These are phyloP conservation scores for Pelargonium myrrhifolium DNA, from an alignment of 441 rosid species.

Conservation along the genomic window DNA sequence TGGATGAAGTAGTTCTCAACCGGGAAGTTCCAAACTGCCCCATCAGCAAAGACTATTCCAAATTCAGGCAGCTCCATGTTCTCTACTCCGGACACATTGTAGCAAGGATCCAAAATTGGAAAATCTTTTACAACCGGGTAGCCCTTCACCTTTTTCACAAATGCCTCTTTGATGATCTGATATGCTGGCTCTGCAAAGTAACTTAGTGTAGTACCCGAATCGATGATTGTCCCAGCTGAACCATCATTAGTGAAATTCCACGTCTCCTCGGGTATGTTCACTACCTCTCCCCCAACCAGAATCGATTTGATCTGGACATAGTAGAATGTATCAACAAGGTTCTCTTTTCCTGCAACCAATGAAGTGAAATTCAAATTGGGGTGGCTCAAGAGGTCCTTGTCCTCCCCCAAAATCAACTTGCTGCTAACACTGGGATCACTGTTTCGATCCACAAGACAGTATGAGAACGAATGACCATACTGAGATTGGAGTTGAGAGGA, in stretches of 20 bases:
- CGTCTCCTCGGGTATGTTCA: conserved; percentile 59
- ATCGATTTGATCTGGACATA: conserved; percentile 67
- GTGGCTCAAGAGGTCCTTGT: conserved; percentile 50
- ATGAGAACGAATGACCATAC: conserved; percentile 77
- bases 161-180: conserved; percentile 53
- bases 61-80: conserved; percentile 62
- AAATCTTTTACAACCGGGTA: conserved; percentile 50
- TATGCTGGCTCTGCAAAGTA: conserved; percentile 81
- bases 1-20: conserved; percentile 63
- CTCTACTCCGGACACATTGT: conserved; percentile 64
- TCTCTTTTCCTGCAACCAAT: conserved; percentile 50
- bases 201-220: conserved; percentile 83
- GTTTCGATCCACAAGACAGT: conserved; percentile 76
- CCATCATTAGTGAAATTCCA: conserved; percentile 59
- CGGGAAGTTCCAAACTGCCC: conserved; percentile 87
- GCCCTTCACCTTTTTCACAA: conserved; percentile 46
- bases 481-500: conserved; percentile 75
- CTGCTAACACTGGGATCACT: conserved; percentile 75
- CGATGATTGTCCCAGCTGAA: conserved; percentile 80
- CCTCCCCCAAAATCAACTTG: conserved; percentile 87
- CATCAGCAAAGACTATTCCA: conserved; percentile 58
- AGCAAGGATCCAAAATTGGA: conserved; percentile 67
- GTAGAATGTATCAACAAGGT: conserved; percentile 70
- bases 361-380: conserved; percentile 70
- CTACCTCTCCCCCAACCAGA: conserved; percentile 49